Evolutionary conservation across 2,329 filamentous ascomycete genomes (phyloP), one percentile per base, ranked within the genome.

Genomic region (Pleoardoris graminearum): DNA sequence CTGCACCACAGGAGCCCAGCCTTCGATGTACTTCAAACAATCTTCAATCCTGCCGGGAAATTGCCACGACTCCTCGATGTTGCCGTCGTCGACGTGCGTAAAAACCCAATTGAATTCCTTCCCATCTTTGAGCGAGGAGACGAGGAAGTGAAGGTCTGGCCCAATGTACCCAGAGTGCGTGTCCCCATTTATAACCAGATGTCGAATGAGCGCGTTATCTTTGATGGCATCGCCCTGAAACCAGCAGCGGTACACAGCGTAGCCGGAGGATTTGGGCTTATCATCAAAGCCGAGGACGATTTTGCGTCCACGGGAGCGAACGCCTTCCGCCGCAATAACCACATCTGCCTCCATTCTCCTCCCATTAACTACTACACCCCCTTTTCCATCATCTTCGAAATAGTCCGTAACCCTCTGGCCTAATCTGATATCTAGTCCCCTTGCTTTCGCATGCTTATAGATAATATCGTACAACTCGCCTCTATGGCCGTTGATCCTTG

Each of bases 391-490:
- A 25, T 81, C 76, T 62, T 85, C 83, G 46, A 82, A 81, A 58
- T 85, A 85, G 51, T 80, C 75, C 32, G 71, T 69, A 1, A 85
- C 80, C 21, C 70, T 72, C 33, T 79, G 72, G 3, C 78, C 78
- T 5, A 84, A 71, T 52, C 80, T 74, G 19, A 85, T 81, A 0
- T 82, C 79, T 41, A 85, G 80, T 0, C 75, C 74, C 1, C 84
- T 69, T 30, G 82, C 75, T 23, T 71, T 73, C 1, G 81, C 82
- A 60, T 85, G 79, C 36, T 81, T 76, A 55, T 83, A 83, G 6
- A 85, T 77, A 4, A 85, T 78, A 35, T 77, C 70, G 58, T 85
- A 83, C 53, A 85, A 71, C 67, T 85, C 83, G 7, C 83, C 83
- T 14, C 83, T 70, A 63, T 85, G 83, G 0, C 83, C 83, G 54